These are phyloP conservation scores for Lactifluus volemus DNA, from an alignment of 768 basidiomycete species.

Conservation along the genomic window DNA sequence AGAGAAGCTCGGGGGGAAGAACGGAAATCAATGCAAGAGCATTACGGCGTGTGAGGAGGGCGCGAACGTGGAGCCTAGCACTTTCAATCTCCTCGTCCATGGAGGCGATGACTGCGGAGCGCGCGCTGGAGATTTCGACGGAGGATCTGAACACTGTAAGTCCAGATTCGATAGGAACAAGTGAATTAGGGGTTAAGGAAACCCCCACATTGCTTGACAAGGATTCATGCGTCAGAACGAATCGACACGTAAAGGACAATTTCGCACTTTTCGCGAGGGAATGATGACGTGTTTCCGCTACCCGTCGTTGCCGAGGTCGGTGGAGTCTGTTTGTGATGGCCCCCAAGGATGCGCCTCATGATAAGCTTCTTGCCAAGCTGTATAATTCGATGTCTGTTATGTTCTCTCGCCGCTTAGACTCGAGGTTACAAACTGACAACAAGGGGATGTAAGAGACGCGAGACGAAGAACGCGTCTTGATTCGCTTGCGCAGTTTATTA, in stretches of 20 bases:
- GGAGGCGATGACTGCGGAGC: neutral
- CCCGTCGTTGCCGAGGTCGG: neutral
- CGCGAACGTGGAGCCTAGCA: neutral
- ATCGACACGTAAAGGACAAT: neutral
- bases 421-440: neutral
- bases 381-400: neutral
- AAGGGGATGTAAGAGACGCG: neutral
- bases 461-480: too few species aligned
- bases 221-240: neutral
- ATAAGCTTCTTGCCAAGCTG: neutral
- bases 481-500: too few species aligned
- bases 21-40: neutral
- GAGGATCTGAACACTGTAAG: neutral
- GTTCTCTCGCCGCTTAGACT: neutral
- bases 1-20: slow-evolving; percentile 14
- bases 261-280: neutral
- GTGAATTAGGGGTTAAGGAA: neutral
- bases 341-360: neutral
- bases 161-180: neutral
- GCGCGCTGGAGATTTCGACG: neutral
- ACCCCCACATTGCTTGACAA: neutral
- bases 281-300: neutral
- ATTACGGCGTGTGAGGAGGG: slow-evolving; percentile 3
- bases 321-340: neutral
- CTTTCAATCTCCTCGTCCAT: slow-evolving; percentile 1